A percentile compares a stretch with the other conserved stretches of the same genome.
phyloP scores from a whole-genome alignment of 1,139 yeast species.

The Taiozyma sp. region DNA sequence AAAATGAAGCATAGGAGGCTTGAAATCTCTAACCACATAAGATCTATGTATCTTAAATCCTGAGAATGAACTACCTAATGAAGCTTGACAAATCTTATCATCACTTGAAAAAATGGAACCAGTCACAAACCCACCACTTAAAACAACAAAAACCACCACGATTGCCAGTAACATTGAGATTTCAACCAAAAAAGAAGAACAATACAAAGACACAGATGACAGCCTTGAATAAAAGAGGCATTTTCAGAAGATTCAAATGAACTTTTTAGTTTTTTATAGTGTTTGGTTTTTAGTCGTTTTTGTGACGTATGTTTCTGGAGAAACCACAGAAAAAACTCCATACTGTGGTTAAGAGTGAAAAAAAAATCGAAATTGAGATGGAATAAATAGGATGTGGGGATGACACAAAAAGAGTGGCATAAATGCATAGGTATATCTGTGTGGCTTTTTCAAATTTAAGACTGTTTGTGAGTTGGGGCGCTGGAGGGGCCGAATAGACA shows the following conservation, averaged over 20 bases:
- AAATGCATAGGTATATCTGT: not conserved
- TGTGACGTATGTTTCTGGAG: not conserved
- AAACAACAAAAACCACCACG: not conserved
- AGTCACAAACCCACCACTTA: not conserved
- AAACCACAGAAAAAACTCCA: not conserved
- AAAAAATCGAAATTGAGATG: not conserved
- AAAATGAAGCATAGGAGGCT: conserved; percentile 41
- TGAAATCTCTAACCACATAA: conserved; percentile 38
- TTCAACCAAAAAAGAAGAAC: not conserved
- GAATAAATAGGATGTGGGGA: not conserved
- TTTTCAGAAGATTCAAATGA: not conserved
- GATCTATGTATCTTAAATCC: conserved; percentile 58
- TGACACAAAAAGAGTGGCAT: not conserved
- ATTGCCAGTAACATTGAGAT: not conserved
- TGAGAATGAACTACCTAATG: conserved; percentile 31
- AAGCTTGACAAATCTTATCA: conserved; percentile 9
- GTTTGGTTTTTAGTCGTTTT: not conserved
- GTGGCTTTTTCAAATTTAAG: not conserved
- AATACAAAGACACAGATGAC: not conserved
- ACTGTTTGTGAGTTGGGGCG: not conserved
- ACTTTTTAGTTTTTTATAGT: not conserved
- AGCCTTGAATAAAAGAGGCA: not conserved
- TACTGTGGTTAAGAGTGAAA: too few relatives aligned
- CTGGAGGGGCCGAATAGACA: not conserved
- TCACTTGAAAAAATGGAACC: conserved; percentile 1